phyloP scores from a whole-genome alignment of 768 basidiomycete genomes.

The Pisolithus orientalis region DNA sequence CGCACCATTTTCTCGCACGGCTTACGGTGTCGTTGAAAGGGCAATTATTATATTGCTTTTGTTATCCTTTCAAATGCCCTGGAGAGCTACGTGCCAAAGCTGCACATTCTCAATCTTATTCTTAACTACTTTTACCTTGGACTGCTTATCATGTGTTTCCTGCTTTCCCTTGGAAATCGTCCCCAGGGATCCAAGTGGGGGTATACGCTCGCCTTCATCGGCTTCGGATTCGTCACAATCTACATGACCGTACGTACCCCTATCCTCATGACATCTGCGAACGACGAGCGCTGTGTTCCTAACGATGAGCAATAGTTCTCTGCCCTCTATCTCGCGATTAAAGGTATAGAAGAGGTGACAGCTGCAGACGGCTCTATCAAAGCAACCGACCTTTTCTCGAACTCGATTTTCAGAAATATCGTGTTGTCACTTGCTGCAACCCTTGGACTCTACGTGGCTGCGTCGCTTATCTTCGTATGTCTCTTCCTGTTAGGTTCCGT shows the following conservation, averaged over 20 bases:
- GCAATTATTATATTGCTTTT: conserved; percentile 91
- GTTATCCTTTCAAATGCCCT: conserved; percentile 68
- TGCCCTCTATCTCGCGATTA: conserved; percentile 77
- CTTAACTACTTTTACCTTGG: conserved; percentile 88
- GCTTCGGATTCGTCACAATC: conserved; percentile 86
- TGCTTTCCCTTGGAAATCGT: conserved; percentile 83
- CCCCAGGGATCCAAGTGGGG: conserved; percentile 87
- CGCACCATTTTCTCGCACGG: background rate
- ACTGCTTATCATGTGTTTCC: conserved; percentile 79
- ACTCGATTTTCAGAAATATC: conserved; percentile 79
- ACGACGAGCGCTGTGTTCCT: conserved; percentile 1
- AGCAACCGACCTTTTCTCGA: conserved; percentile 62
- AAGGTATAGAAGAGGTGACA: conserved; percentile 63
- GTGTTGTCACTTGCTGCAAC: conserved; percentile 84
- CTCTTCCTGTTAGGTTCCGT: background rate
- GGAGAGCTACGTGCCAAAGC: conserved; percentile 54
- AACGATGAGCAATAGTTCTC: conserved; percentile 42
- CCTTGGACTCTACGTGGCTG: conserved; percentile 78
- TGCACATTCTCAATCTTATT: conserved; percentile 68
- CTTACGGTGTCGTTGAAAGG: conserved; percentile 33
- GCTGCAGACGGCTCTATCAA: conserved; percentile 39
- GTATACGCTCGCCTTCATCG: conserved; percentile 80
- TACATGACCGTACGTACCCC: conserved; percentile 79
- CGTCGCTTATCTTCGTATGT: conserved; percentile 82
- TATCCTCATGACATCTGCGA: background rate